Evolutionary conservation across 306 rosid species (phyloP), one percentile per base, ranked within the genome.

Genomic region (Vigna angularis): DNA sequence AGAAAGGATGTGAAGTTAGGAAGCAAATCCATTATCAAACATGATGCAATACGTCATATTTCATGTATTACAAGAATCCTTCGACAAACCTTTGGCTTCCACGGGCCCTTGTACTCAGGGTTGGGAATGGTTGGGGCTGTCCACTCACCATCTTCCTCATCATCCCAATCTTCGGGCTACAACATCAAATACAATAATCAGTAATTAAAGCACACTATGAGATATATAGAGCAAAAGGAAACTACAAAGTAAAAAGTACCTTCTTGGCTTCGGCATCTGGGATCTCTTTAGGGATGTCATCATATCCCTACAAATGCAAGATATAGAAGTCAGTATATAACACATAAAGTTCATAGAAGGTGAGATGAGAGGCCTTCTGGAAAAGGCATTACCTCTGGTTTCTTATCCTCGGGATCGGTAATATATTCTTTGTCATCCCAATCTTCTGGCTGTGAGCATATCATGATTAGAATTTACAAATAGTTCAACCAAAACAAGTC

Each of bases 111-210:
- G 94, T 93, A 96, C 61, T 93, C 99, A 5, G 99, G 99, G 82
- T 96, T 96, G 64, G 99, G 83, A 81, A 90, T 86, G 86, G 99
- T 96, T 81, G 99, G 99, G 63, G 96, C 69, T 2, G 98, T 91
- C 99, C 99, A 96, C 86, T 96, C 98, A 84, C 99, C 99, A 85
- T 96, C 99, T 88, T 96, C 99, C 86, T 91, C 98, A 78, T 96
- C 99, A 89, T 96, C 98, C 99, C 99, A 96, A 66, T 96, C 99
- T 75, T 96, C 98, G 0, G 99, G 98, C 99, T 96, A 84, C 77
- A 84, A 58, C 59, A 76, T 75, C 78, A 78, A 70, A 44, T 11
- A 74, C 24, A 28, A 68, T 58, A 11, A 75, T 82, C 26, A 86
- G 83, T 61, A 82, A 61, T 62, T 13, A 26, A 2, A 64, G 38